Percentiles rank a stretch among this genome's conserved stretches.
Evolutionary conservation across 1,284 basidiomycete genomes (phyloP).

Genomic region (Trichosporon sp.): DNA sequence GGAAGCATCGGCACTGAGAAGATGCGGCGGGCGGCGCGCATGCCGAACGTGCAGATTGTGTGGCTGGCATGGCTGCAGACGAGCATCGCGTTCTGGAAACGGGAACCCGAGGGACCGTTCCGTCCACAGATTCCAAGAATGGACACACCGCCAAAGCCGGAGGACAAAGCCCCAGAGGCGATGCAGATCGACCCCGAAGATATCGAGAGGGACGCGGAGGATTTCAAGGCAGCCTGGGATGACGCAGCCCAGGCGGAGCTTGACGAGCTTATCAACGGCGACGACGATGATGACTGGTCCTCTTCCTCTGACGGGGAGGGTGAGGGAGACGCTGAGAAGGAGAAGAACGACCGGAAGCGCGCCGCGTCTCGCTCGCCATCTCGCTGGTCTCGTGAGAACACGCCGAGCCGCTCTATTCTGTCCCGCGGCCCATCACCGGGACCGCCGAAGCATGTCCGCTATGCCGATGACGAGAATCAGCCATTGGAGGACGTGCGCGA

Average conservation of each 20-base stretch:
- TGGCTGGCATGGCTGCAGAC: constrained; percentile 84
- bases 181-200: constrained; percentile 2
- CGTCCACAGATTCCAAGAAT: neutral
- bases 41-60: constrained; percentile 70
- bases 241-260: constrained; percentile 16
- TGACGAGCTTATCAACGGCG: constrained; percentile 9
- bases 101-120: constrained; percentile 32
- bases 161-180: neutral
- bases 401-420: constrained; percentile 13
- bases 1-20: constrained; percentile 88
- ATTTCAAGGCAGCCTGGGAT: constrained; percentile 10
- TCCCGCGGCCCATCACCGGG: constrained; percentile 9
- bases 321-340: neutral
- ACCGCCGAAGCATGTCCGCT: constrained; percentile 32
- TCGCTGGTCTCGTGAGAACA: constrained; percentile 15
- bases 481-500: constrained; percentile 27
- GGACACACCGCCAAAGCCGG: neutral
- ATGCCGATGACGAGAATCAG: constrained; percentile 39
- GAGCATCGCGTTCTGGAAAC: constrained; percentile 69
- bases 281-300: constrained; percentile 4
- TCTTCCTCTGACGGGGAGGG: neutral
- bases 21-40: constrained; percentile 68
- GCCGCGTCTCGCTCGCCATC: neutral
- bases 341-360: neutral
- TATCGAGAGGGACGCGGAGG: neutral